phyloP scores from a whole-genome alignment of 192 early-diverging fungal genomes.

The Coemansia sp. region DNA sequence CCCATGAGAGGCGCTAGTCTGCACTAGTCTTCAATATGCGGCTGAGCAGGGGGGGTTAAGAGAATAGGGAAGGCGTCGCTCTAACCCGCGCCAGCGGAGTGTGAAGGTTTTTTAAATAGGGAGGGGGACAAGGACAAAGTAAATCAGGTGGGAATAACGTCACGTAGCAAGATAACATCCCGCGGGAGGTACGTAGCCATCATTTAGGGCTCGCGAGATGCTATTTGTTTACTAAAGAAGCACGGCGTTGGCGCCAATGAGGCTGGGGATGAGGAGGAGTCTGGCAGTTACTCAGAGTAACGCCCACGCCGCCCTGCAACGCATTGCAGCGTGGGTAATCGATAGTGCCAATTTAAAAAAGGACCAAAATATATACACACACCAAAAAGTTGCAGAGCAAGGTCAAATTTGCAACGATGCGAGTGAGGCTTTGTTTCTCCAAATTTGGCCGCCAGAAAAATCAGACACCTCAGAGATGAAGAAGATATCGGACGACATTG shows the following conservation, averaged over 20 bases:
- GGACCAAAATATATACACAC: neutral
- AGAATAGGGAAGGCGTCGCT: neutral
- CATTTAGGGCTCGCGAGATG: neutral
- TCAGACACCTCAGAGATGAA: neutral
- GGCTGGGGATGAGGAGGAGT: slow-evolving; percentile 6
- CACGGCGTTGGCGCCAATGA: slow-evolving; percentile 6
- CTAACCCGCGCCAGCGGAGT: neutral
- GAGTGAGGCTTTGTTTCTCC: neutral
- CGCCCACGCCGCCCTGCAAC: slow-evolving; percentile 6
- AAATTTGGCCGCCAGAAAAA: neutral
- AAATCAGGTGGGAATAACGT: slow-evolving; percentile 2
- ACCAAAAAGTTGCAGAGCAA: neutral
- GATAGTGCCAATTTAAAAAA: neutral
- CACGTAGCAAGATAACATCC: neutral
- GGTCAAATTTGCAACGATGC: neutral
- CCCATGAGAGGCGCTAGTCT: slow-evolving; percentile 6
- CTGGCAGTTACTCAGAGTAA: slow-evolving; percentile 8
- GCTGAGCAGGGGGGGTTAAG: neutral
- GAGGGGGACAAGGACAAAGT: neutral
- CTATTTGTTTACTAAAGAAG: neutral
- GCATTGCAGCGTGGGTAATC: neutral
- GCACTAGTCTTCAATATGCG: slow-evolving; percentile 9
- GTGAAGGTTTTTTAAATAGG: neutral
- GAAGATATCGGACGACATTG: neutral
- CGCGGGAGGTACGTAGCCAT: neutral